Percentiles rank a stretch among this genome's conserved stretches.
Conservation (phyloP, 331 rosid species). For the Malus hybrid region DNA sequence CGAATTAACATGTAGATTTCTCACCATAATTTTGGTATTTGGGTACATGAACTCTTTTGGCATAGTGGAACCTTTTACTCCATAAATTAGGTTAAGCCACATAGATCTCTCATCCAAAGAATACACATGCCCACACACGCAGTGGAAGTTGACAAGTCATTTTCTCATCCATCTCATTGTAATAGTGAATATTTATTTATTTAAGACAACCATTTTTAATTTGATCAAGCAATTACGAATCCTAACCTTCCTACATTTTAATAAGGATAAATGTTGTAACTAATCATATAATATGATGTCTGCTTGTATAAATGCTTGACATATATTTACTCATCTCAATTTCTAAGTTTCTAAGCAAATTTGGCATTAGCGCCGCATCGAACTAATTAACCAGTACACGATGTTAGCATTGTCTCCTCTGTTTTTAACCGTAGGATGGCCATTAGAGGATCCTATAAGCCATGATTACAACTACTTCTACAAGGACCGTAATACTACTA, state of each 20-base stretch:
- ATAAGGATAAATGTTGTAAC: background rate
- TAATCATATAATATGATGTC: background rate
- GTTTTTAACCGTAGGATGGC: constrained; percentile 6
- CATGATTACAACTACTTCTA: background rate
- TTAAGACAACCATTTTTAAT: background rate
- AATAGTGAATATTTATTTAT: background rate
- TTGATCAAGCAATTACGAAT: background rate
- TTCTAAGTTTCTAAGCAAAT: background rate
- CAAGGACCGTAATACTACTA: background rate
- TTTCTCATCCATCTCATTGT: background rate
- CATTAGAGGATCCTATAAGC: background rate
- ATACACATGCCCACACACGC: background rate
- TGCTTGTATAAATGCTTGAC: background rate
- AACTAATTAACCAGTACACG: background rate
- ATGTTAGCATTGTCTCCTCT: constrained; percentile 8
- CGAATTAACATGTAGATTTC: no score
- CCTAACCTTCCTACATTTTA: background rate
- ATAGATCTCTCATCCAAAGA: background rate
- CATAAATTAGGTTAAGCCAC: background rate
- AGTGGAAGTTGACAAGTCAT: background rate
- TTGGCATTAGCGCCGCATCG: background rate
- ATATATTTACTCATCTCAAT: background rate
- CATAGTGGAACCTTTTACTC: no score
- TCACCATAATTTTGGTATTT: no score
- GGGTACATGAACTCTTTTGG: no score